These are phyloP conservation scores for Cyclostephanos tholiformis DNA, from an alignment of 108 stramenopile genomes.

Conservation along the genomic window DNA sequence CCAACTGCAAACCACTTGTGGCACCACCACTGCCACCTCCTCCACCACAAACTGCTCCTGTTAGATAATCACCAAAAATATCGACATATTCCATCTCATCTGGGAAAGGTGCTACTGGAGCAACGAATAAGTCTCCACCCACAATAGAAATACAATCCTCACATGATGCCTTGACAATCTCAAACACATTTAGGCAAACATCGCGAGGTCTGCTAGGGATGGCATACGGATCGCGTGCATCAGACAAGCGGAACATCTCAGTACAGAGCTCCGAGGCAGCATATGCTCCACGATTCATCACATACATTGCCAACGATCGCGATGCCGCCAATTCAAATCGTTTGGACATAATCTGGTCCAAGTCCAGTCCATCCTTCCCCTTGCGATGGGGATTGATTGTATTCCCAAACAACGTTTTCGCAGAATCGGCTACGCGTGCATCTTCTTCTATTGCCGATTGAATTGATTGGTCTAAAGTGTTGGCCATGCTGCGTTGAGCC, in stretches of 20 bases:
- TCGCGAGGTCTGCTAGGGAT: conserved; percentile 56
- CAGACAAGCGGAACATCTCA: conserved; percentile 35
- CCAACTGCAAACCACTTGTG: conserved; percentile 71
- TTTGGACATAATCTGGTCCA: conserved; percentile 47
- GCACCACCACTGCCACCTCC: conserved; percentile 37
- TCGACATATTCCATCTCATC: conserved; percentile 60
- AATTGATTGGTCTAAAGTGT: conserved; percentile 78
- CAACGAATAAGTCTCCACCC: conserved; percentile 67
- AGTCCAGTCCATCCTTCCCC: conserved; percentile 50
- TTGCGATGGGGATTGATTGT: conserved; percentile 47
- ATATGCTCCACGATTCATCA: conserved; percentile 61
- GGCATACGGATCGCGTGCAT: conserved; percentile 51
- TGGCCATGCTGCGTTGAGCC: conserved; percentile 67
- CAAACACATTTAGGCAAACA: conserved; percentile 55
- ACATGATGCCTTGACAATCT: conserved; percentile 57
- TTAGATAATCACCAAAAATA: conserved; percentile 40
- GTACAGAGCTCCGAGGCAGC: conserved; percentile 54
- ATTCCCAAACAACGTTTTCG: conserved; percentile 39
- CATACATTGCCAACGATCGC: conserved; percentile 64
- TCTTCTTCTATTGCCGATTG: conserved; percentile 57
- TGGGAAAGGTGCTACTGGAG: conserved; percentile 64
- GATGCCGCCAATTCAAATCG: conserved; percentile 79
- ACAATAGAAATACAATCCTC: conserved; percentile 75
- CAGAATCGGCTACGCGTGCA: conserved; percentile 44
- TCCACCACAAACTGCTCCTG: conserved; percentile 22